Percentiles rank a stretch among this genome's conserved stretches.
These are phyloP conservation scores for Rhodotorula babjevae DNA, from an alignment of 768 basidiomycete genomes.

Conservation along the genomic window DNA sequence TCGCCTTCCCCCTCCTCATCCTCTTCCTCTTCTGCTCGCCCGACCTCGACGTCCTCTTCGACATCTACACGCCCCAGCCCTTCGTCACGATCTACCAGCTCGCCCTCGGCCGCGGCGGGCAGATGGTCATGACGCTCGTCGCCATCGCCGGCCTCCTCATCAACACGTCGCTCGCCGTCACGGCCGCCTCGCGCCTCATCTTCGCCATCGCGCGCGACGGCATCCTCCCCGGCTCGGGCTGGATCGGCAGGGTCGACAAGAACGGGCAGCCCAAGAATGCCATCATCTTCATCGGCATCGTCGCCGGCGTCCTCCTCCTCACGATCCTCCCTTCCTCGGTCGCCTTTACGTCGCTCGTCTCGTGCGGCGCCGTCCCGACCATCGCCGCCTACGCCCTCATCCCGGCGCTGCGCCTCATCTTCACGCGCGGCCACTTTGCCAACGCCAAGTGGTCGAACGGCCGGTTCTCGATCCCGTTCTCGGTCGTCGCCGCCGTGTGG, in stretches of 20 bases:
- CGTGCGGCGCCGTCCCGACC: conserved; percentile 77
- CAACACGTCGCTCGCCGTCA: conserved; percentile 80
- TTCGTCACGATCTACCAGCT: conserved; percentile 83
- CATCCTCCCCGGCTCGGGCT: conserved; percentile 72
- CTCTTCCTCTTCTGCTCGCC: conserved; percentile 40
- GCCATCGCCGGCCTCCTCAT: conserved; percentile 79
- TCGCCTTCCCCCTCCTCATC: conserved; percentile 63
- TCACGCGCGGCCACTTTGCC: conserved; percentile 71
- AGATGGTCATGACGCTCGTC: conserved; percentile 80
- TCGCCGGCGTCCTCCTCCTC: conserved; percentile 70
- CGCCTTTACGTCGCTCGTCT: conserved; percentile 84
- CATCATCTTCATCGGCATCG: conserved; percentile 77
- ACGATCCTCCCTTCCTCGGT: conserved; percentile 84
- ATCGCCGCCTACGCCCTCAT: conserved; percentile 85
- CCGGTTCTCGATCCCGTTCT: conserved; percentile 62
- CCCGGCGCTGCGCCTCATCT: conserved; percentile 65
- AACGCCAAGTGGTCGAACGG: conserved; percentile 70
- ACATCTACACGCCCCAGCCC: conserved; percentile 77
- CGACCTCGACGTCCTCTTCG: conserved; percentile 62
- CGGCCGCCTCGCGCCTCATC: conserved; percentile 79
- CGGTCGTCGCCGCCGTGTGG: conserved; percentile 63
- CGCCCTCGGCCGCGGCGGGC: conserved; percentile 71
- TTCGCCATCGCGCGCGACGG: conserved; percentile 94
- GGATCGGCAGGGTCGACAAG: conserved; percentile 71
- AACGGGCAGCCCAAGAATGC: conserved; percentile 71